These are phyloP conservation scores for Boletus speciosus DNA, from an alignment of 768 basidiomycete genomes.

Conservation along the genomic window DNA sequence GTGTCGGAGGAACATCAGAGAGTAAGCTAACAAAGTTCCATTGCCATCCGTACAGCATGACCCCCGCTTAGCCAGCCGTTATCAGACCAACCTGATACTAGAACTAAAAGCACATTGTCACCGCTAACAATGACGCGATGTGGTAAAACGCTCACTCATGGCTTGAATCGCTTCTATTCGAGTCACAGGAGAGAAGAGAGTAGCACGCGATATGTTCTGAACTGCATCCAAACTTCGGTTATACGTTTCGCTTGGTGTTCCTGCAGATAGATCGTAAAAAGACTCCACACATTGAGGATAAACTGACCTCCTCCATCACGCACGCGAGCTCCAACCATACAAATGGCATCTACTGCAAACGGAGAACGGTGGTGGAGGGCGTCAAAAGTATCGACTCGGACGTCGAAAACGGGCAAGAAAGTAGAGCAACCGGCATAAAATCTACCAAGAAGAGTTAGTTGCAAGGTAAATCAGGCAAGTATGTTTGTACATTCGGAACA, in stretches of 20 bases:
- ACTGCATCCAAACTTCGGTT: slow-evolving; percentile 78
- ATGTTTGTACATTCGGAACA: slow-evolving; percentile 70
- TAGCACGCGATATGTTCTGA: slow-evolving; percentile 78
- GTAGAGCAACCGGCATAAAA: slow-evolving; percentile 93
- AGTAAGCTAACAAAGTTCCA: slow-evolving; percentile 73
- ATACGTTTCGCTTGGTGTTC: slow-evolving; percentile 71
- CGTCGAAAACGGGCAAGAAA: slow-evolving; percentile 86
- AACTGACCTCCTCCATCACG: slow-evolving; percentile 82
- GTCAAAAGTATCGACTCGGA: slow-evolving; percentile 78
- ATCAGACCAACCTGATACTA: slow-evolving; percentile 92
- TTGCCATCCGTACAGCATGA: slow-evolving; percentile 95
- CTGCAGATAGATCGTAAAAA: slow-evolving; percentile 35
- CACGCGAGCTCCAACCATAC: slow-evolving; percentile 89
- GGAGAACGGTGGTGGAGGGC: slow-evolving; percentile 85
- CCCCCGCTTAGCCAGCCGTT: slow-evolving; percentile 95
- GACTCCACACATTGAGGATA: background rate
- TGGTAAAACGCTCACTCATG: slow-evolving; percentile 63
- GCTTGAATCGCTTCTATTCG: slow-evolving; percentile 88
- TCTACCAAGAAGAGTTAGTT: slow-evolving; percentile 38
- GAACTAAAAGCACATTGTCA: slow-evolving; percentile 44
- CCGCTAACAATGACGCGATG: background rate
- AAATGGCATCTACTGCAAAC: slow-evolving; percentile 89
- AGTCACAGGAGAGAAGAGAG: slow-evolving; percentile 82
- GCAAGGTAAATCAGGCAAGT: slow-evolving; percentile 5
- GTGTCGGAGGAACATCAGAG: background rate